Percentiles rank a stretch among this genome's conserved stretches.
phyloP scores from a whole-genome alignment of 768 basidiomycete genomes.

The Agrocybe praecox region DNA sequence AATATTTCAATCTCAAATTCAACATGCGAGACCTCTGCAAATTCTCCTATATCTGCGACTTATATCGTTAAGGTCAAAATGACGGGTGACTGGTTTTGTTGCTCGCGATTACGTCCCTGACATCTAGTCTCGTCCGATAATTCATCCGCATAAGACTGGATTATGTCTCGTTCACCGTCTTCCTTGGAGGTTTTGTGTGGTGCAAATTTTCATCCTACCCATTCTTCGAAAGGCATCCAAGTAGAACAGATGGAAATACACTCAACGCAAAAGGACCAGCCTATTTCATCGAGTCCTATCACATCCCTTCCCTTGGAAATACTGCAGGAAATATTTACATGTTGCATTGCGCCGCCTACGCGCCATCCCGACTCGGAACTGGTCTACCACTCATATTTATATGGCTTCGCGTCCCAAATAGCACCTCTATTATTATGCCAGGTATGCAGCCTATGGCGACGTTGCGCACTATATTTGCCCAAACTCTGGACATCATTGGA shows the following conservation, averaged over 20 bases:
- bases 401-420: constrained; percentile 15
- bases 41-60: neutral
- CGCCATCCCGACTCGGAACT: constrained; percentile 8
- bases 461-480: constrained; percentile 36
- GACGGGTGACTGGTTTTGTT: no score
- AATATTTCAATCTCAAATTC: neutral
- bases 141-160: no score
- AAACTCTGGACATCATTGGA: constrained; percentile 41
- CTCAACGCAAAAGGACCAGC: no score
- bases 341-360: constrained; percentile 21
- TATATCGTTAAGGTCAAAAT: no score
- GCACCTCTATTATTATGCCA: constrained; percentile 40
- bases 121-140: no score
- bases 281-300: constrained; percentile 1
- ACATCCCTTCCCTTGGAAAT: constrained; percentile 26
- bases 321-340: constrained; percentile 32
- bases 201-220: no score
- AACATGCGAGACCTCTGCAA: neutral
- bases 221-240: no score
- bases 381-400: constrained; percentile 10
- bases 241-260: no score
- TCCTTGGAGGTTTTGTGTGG: no score
- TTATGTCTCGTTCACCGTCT: no score
- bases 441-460: constrained; percentile 45
- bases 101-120: no score